Conservation (phyloP, 306 rosid genomes). For the Castanospermum australe region DNA sequence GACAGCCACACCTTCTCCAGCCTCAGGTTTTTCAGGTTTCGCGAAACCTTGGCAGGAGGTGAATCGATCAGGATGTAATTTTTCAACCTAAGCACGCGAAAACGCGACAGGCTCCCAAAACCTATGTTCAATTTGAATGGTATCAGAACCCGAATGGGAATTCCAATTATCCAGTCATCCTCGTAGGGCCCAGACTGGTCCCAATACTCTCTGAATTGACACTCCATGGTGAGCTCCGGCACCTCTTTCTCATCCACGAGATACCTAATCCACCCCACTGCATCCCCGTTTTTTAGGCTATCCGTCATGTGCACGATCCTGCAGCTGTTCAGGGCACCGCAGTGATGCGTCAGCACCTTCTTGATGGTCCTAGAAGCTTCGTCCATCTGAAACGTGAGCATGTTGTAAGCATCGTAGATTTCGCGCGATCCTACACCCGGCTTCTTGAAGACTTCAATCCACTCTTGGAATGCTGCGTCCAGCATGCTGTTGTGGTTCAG, state of each 20-base stretch:
- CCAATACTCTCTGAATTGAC: not conserved
- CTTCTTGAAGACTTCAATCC: not conserved
- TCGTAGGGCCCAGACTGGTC: no score
- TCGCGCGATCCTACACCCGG: no score
- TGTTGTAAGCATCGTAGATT: no score
- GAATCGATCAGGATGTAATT: not conserved
- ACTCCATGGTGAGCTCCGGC: not conserved
- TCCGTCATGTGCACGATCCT: not conserved
- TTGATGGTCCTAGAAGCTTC: not conserved
- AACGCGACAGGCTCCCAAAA: not conserved
- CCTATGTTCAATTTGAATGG: not conserved
- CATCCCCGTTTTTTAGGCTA: not conserved
- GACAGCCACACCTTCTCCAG: not conserved
- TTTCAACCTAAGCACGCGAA: not conserved
- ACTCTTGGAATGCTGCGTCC: not conserved
- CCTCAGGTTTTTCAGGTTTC: not conserved
- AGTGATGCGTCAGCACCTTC: not conserved
- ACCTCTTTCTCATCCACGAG: not conserved
- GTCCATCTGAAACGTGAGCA: not conserved
- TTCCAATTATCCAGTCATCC: no score
- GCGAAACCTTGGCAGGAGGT: not conserved
- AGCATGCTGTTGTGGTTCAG: not conserved
- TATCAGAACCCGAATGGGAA: not conserved
- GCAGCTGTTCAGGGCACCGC: not conserved
- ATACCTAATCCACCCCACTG: not conserved